Base-by-base conservation (phyloP, 2,329 filamentous ascomycete genomes). In the Penicillium janthinellum region DNA sequence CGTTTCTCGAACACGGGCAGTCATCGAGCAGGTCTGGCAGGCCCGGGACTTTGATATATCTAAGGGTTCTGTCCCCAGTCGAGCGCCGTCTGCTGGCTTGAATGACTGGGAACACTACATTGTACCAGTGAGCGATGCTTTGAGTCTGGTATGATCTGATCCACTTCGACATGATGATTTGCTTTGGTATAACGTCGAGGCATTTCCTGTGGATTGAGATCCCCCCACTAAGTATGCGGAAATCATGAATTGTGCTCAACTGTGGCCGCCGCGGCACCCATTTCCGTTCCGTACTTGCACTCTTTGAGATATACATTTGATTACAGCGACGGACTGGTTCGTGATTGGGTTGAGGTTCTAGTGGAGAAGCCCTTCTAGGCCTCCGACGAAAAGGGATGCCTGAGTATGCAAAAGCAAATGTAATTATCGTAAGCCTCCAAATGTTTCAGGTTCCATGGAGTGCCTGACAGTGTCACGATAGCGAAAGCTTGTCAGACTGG, bases 31-130 rank as follows among this genome's bases (percentile, higher is more conserved):
- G 11, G 31, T 49, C 28, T 49, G 47, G 47, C 47, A 49, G 35
- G 14, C 47, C 20, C 47, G 47, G 10, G 47, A 49, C 47, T 49
- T 35, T 3, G 17, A 48, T 35, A 6, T 35, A 1, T 48, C 45
- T n/a, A 48, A 49, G 47, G 8, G 15, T 35, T 12, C 31, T 49
- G 47, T 28, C 31, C 34, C 47, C 12, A 14, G 8, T 35, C 28
- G 31, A 5, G 11, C 31, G 25, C 47, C 28, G 0, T 35, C 28
- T 2, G 20, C 10, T n/a, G 31, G 25, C 5, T 22, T 49, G 28
- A 49, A 49, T 35, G 47, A 49, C 31, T 49, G 47, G 47, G 47
- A 49, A 35, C 47, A 49, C 10, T 34, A 49, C 31, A 31, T 49
- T 35, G 47, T 49, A 20, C 47, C 47, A 49, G 28, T 49, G 25